A percentile compares a stretch with the other conserved stretches of the same genome.
phyloP scores from a whole-genome alignment of 495 filamentous ascomycete genomes.

The Penicillium verhagenii region DNA sequence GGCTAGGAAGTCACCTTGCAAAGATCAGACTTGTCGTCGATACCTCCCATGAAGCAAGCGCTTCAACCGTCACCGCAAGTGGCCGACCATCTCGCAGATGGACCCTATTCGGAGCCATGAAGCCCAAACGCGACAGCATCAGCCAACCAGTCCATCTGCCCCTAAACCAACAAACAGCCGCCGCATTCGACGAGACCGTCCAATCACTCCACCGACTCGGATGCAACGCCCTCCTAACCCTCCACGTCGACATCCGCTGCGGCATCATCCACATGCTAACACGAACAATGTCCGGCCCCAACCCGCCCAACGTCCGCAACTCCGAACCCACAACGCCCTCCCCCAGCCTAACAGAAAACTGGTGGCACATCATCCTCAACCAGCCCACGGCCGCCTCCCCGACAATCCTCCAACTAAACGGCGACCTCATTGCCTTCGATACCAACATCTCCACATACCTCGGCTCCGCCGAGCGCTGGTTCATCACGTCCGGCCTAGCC shows the following conservation, averaged over 20 bases:
- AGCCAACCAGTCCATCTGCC: constrained; percentile 76
- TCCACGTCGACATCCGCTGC: constrained; percentile 85
- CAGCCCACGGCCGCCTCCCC: constrained; percentile 77
- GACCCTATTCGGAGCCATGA: constrained; percentile 67
- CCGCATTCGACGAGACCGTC: constrained; percentile 81
- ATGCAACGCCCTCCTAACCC: constrained; percentile 69
- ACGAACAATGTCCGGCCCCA: constrained; percentile 47
- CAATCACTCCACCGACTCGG: constrained; percentile 76
- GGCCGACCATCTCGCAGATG: constrained; percentile 62
- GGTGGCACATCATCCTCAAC: constrained; percentile 72
- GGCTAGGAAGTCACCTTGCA: constrained; percentile 78
- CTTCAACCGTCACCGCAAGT: constrained; percentile 35
- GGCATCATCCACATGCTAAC: constrained; percentile 68
- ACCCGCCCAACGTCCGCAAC: constrained; percentile 32
- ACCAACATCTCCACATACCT: constrained; percentile 73
- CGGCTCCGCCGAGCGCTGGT: constrained; percentile 56
- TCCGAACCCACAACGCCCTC: constrained; percentile 49
- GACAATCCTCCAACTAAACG: constrained; percentile 72
- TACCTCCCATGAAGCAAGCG: constrained; percentile 40
- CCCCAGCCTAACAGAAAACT: constrained; percentile 53
- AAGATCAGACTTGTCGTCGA: constrained; percentile 71
- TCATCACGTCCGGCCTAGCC: constrained; percentile 71
- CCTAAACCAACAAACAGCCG: constrained; percentile 79
- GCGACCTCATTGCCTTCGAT: constrained; percentile 78
- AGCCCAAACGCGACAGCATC: constrained; percentile 52